A percentile compares a stretch with the other conserved stretches of the same genome.
Evolutionary conservation across 2,329 filamentous ascomycete species (phyloP).

Genomic region (Fusarium tanahbumbuense): DNA sequence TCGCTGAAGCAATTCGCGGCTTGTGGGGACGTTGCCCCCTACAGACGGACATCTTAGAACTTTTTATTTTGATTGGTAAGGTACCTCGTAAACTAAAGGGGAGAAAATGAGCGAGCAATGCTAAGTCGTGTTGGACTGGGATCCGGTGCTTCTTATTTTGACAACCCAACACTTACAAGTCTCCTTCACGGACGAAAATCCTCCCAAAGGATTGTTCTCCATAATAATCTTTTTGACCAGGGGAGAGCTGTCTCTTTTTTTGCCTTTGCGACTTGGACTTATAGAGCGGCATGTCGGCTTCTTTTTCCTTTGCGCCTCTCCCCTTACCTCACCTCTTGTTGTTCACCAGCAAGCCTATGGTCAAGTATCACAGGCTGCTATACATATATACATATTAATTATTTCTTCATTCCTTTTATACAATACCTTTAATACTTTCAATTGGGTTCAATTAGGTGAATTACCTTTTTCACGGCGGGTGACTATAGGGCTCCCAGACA

Average conservation of each 20-base stretch:
- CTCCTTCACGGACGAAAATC: background rate
- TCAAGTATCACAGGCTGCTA: slow-evolving; percentile 9
- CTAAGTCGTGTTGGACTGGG: accelerated
- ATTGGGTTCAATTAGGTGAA: background rate
- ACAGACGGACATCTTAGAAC: slow-evolving; percentile 11
- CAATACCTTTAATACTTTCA: background rate
- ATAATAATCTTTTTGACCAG: slow-evolving; percentile 23
- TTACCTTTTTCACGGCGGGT: slow-evolving; percentile 37
- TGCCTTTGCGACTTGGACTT: slow-evolving; percentile 18
- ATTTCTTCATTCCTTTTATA: background rate
- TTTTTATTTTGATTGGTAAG: slow-evolving; percentile 31
- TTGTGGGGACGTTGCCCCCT: slow-evolving; percentile 14
- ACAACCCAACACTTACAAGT: background rate
- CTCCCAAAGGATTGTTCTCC: background rate
- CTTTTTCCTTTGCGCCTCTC: slow-evolving; percentile 21
- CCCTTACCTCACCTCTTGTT: slow-evolving; percentile 16
- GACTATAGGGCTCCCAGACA: slow-evolving; percentile 46
- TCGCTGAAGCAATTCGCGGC: slow-evolving; percentile 21
- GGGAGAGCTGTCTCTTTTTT: background rate
- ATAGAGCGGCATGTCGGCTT: slow-evolving; percentile 35
- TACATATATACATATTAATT: slow-evolving; percentile 12
- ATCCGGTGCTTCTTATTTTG: background rate
- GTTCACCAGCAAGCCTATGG: slow-evolving; percentile 10
- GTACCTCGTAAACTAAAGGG: background rate
- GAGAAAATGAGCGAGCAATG: background rate